Conservation (phyloP, 257 asterid species). For the Petunia axillaris region DNA sequence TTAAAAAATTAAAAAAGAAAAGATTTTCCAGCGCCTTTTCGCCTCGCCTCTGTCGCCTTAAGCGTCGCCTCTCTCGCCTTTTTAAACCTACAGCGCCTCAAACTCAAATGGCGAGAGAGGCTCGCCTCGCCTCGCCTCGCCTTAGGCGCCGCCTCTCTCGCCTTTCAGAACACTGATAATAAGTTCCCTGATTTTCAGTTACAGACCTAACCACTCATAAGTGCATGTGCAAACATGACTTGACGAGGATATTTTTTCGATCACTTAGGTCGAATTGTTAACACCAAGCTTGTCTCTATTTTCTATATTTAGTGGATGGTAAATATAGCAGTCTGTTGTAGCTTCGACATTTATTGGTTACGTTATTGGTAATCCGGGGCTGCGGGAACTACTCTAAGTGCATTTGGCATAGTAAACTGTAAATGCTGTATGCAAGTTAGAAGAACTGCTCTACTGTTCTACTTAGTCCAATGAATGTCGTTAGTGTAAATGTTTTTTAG, state of each 20-base stretch:
- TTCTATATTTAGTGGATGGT: conserved; percentile 10
- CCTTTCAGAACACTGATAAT: background rate
- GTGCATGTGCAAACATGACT: background rate
- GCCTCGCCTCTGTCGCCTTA: no score
- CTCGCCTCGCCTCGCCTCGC: no score
- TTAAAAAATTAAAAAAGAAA: no score
- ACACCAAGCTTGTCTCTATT: background rate
- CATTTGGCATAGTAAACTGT: background rate
- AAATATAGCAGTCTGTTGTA: conserved; percentile 3
- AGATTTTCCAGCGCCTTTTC: no score
- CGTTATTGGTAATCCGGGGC: background rate
- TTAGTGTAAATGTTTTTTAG: background rate
- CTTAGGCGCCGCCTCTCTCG: no score
- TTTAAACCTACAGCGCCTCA: no score
- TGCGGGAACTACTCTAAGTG: background rate
- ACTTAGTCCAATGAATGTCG: background rate
- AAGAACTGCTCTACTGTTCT: conserved; percentile 4
- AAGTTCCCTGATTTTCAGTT: background rate
- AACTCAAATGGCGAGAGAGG: no score
- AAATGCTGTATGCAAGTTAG: conserved; percentile 12
- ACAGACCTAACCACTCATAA: conserved; percentile 12
- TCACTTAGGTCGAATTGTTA: conserved; percentile 16
- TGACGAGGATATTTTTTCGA: background rate
- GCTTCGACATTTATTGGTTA: conserved; percentile 18
- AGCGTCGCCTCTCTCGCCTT: no score